Base-by-base conservation (phyloP, 208 protist species). In the Acanthamoeba triangularis region DNA sequence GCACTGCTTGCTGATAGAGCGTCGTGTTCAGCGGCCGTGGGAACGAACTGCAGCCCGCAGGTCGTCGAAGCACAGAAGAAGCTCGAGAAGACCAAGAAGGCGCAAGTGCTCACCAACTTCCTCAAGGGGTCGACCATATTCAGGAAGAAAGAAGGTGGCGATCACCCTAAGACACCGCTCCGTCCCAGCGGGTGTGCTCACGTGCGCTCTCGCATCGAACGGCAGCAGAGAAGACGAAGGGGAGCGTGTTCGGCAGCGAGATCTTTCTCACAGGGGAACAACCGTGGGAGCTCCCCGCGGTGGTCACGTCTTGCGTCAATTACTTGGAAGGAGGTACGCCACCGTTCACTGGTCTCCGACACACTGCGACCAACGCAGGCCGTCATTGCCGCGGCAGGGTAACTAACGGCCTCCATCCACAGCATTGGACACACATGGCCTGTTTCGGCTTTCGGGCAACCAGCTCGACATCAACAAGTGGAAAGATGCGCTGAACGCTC, bases 401-500 rank as follows among this genome's bases (percentile, higher is more conserved):
- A n/a, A 23, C 61, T 69, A 18, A 25, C 61, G n/a, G 10, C 11
- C 6, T 33, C 20, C 61, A n/a, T 69, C 5, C 61, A 1, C 37
- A 80, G 72, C 20, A 37, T 35, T 80, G 72, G 72, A 80, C 37
- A 80, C 72, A 16, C 72, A 80, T 23, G 72, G 72, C 18, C 72
- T 80, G 41, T 80, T 80, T 28, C 72, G 72, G 20, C 8, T 80
- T 13, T 80, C 72, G 8, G 72, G 72, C 20, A 80, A 80, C 37
- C 72, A 80, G 37, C 6, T 80, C 20, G 72, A 80, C 33, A 80
- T 80, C 41, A 80, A 80, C 72, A 41, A 80, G 72, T 80, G 72
- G 72, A 80, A 80, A 18, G 72, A 80, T 6, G 72, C 41, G 16
- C 72, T 80, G 35, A 80, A 52, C 72, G 7, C 41, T 8, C 72